Evolutionary conservation across 1,284 basidiomycete genomes (phyloP).

Genomic region (Malassezia restricta): DNA sequence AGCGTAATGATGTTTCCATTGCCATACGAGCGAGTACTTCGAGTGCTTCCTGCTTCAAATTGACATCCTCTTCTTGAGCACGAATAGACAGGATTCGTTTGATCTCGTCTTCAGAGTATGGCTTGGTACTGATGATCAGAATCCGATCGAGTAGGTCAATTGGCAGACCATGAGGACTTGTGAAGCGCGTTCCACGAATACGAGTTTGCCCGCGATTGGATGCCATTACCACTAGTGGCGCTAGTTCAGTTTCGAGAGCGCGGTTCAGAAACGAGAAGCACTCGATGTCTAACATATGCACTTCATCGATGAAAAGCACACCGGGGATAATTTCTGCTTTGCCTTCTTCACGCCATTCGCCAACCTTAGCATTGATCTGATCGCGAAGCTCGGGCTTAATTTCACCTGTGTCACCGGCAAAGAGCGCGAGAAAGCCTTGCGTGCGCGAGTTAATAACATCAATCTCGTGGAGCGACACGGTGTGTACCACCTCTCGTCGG

Average conservation of each 20-base stretch:
- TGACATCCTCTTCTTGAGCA: constrained; percentile 90
- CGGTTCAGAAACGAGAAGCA: constrained; percentile 98
- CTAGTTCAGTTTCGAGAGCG: constrained; percentile 81
- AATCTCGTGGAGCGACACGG: constrained; percentile 93
- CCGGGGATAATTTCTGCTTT: constrained; percentile 96
- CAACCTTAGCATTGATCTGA: constrained; percentile 92
- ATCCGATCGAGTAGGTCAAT: constrained; percentile 88
- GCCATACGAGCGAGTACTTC: constrained; percentile 74
- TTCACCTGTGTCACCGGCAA: constrained; percentile 77
- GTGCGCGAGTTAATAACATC: constrained; percentile 98
- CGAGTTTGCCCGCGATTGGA: constrained; percentile 88
- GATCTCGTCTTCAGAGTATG: constrained; percentile 74
- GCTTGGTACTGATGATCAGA: constrained; percentile 83
- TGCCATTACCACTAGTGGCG: constrained; percentile 95
- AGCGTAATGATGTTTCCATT: constrained; percentile 60
- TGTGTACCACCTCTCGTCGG: constrained; percentile 89
- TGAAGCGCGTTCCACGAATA: constrained; percentile 87
- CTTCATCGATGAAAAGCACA: constrained; percentile 48
- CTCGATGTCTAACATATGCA: constrained; percentile 97
- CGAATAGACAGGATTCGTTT: constrained; percentile 81
- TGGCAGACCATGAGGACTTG: constrained; percentile 85
- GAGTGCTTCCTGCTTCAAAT: constrained; percentile 62
- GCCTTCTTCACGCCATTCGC: constrained; percentile 95
- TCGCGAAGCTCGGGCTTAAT: constrained; percentile 94
- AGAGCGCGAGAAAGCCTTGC: constrained; percentile 63